These are phyloP conservation scores for Kodamaea laetipori DNA, from an alignment of 805 yeast species.

Conservation along the genomic window DNA sequence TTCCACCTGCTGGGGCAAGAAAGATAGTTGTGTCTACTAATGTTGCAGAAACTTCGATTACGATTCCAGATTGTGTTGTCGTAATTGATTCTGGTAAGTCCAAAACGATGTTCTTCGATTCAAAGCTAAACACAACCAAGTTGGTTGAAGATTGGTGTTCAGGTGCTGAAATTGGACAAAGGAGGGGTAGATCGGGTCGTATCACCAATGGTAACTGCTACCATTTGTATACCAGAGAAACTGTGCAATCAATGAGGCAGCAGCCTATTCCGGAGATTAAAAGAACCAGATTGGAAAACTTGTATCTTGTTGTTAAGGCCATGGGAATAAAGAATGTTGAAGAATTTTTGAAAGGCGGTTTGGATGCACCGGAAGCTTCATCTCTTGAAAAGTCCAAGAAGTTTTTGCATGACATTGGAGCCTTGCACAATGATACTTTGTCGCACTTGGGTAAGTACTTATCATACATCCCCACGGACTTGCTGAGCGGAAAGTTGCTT, in stretches of 20 bases:
- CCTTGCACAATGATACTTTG: conserved; percentile 52
- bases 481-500: conserved; percentile 79
- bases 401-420: conserved; percentile 70
- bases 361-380: conserved; percentile 73
- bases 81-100: conserved; percentile 89
- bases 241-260: conserved; percentile 56
- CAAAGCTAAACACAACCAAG: conserved; percentile 65
- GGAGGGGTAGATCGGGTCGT: conserved; percentile 99
- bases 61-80: conserved; percentile 92
- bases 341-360: conserved; percentile 67
- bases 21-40: conserved; percentile 89
- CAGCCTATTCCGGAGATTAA: conserved; percentile 89
- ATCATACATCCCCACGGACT: conserved; percentile 82
- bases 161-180: conserved; percentile 82
- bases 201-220: conserved; percentile 80
- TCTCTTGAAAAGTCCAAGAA: conserved; percentile 54
- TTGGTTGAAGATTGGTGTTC: conserved; percentile 86
- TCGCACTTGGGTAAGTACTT: conserved; percentile 81
- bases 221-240: conserved; percentile 69
- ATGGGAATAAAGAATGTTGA: conserved; percentile 81
- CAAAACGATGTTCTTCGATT: conserved; percentile 72
- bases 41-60: conserved; percentile 95
- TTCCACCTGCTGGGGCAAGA: conserved; percentile 55
- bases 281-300: conserved; percentile 78
- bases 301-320: conserved; percentile 80